Conservation (phyloP, 192 early-diverging fungal species). For the Coemansia sp. region DNA sequence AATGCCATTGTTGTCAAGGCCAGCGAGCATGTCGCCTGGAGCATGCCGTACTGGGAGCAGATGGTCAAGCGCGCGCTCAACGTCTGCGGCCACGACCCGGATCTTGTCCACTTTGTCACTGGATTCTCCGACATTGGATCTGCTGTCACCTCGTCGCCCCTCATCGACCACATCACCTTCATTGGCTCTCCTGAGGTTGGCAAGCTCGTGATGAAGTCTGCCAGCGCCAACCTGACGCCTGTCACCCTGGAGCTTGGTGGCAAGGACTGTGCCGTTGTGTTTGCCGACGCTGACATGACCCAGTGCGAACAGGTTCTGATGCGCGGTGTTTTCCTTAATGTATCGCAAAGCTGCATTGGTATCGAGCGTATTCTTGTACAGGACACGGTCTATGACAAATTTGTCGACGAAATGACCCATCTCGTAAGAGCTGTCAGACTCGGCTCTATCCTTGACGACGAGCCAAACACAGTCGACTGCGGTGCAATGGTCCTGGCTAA, state of each 20-base stretch:
- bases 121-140: constrained; percentile 82
- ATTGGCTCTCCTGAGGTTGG: constrained; percentile 85
- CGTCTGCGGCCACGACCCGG: constrained; percentile 71
- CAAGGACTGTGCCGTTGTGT: constrained; percentile 83
- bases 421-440: constrained; percentile 64
- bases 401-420: constrained; percentile 63
- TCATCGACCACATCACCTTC: constrained; percentile 78
- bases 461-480: constrained; percentile 63
- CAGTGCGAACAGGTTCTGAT: constrained; percentile 71
- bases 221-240: constrained; percentile 72
- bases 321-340: constrained; percentile 85
- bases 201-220: constrained; percentile 69
- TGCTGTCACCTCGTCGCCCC: constrained; percentile 61
- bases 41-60: constrained; percentile 63
- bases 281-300: constrained; percentile 67
- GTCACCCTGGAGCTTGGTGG: constrained; percentile 89
- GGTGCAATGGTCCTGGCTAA: constrained; percentile 82
- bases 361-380: constrained; percentile 83
- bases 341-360: constrained; percentile 89
- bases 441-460: constrained; percentile 69
- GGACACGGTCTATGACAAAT: constrained; percentile 61
- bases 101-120: constrained; percentile 75
- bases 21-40: constrained; percentile 85
- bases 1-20: constrained; percentile 85
- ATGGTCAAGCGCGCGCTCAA: constrained; percentile 66